phyloP scores from a whole-genome alignment of 306 rosid genomes.

The Cicer yamashitae region DNA sequence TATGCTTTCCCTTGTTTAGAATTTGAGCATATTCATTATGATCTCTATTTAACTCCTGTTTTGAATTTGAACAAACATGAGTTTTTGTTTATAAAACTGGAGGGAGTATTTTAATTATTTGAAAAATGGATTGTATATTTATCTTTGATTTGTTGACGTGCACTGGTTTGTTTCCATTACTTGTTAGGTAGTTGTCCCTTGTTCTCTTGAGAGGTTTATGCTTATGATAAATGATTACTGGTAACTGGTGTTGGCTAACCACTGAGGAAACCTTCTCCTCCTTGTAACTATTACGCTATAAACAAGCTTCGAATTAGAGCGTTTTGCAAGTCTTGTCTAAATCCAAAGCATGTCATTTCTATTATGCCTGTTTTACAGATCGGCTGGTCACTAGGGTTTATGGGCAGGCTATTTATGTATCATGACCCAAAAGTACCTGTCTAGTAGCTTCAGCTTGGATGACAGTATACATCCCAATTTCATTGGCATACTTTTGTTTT shows the following conservation, averaged over 20 bases:
- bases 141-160: not conserved
- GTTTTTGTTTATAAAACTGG: too few species aligned
- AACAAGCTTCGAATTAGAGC: not conserved
- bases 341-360: slow-evolving; percentile 5
- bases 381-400: not conserved
- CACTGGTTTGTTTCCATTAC: slow-evolving; percentile 1
- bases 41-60: too few species aligned
- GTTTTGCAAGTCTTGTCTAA: not conserved
- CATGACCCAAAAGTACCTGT: not conserved
- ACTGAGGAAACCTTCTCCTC: not conserved
- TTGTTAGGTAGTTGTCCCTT: not conserved
- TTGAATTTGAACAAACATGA: too few species aligned
- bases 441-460: not conserved
- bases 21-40: not conserved
- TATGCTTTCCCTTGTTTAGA: not conserved
- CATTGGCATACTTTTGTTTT: not conserved
- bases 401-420: slow-evolving; percentile 7
- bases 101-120: not conserved
- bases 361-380: not conserved
- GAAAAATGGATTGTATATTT: not conserved
- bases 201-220: slow-evolving; percentile 12
- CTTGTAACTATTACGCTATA: not conserved
- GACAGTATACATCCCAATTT: not conserved
- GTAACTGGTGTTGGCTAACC: not conserved
- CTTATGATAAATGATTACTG: not conserved